Evolutionary conservation across 352 stramenopile genomes (phyloP).

Genomic region (Plasmopara halstedii): DNA sequence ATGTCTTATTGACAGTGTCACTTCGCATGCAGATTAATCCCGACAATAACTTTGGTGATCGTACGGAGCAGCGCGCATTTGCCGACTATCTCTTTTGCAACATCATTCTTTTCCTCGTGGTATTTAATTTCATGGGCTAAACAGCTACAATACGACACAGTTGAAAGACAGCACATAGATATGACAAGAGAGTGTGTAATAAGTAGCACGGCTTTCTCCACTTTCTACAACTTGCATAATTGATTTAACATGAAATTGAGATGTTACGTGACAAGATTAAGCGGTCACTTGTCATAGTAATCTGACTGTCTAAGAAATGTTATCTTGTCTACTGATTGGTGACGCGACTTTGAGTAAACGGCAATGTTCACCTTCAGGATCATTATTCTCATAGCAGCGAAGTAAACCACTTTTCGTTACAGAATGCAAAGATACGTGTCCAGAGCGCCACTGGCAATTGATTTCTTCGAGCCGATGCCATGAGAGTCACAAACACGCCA

Average conservation of each 20-base stretch:
- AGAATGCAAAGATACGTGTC: constrained; percentile 50
- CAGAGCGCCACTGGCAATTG: constrained; percentile 40
- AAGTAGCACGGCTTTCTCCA: too few relatives aligned
- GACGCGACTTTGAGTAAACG: not conserved
- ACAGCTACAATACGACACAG: not conserved
- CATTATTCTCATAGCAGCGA: too few relatives aligned
- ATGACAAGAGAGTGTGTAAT: too few relatives aligned
- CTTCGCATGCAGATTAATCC: constrained; percentile 88
- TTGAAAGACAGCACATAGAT: not conserved
- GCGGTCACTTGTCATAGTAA: too few relatives aligned
- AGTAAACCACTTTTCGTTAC: constrained; percentile 45
- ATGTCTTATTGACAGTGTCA: constrained; percentile 49
- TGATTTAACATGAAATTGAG: too few relatives aligned
- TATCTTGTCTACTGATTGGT: not conserved
- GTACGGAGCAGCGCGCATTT: constrained; percentile 82
- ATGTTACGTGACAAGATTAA: too few relatives aligned
- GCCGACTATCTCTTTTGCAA: constrained; percentile 90
- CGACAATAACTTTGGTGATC: constrained; percentile 75
- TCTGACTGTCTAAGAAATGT: too few relatives aligned
- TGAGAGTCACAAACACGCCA: constrained; percentile 28
- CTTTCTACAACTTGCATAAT: too few relatives aligned
- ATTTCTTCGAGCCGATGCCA: constrained; percentile 38
- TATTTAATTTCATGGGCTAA: constrained; percentile 93
- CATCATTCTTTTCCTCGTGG: constrained; percentile 89
- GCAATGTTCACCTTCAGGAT: not conserved